A percentile compares a stretch with the other conserved stretches of the same genome.
Conservation (phyloP, 2,329 filamentous ascomycete species). For the Penicillium sp. region DNA sequence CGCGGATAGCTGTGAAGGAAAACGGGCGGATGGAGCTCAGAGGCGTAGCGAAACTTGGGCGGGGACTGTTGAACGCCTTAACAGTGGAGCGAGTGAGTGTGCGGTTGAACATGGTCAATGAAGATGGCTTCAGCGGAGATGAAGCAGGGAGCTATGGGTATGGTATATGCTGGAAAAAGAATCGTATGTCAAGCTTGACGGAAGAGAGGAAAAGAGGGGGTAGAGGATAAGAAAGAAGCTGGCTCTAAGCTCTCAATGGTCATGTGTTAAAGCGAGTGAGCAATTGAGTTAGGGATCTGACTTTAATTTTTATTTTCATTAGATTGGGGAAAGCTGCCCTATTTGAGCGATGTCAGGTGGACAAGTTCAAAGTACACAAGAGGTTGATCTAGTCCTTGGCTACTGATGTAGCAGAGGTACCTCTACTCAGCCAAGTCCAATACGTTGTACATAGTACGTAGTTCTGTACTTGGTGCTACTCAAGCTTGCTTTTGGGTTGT, state of each 20-base stretch:
- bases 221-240: neutral
- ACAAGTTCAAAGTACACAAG: neutral
- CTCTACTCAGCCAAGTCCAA: neutral
- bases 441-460: neutral
- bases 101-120: constrained; percentile 28
- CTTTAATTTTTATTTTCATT: too few species aligned
- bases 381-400: neutral
- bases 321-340: too few species aligned
- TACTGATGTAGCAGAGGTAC: neutral
- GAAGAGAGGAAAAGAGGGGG: neutral
- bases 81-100: constrained; percentile 24
- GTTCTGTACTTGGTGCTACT: neutral
- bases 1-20: constrained; percentile 27
- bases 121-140: neutral
- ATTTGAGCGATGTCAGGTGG: too few species aligned
- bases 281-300: too few species aligned
- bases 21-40: constrained; percentile 21
- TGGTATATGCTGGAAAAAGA: neutral
- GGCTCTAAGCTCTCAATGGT: neutral
- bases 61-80: constrained; percentile 20
- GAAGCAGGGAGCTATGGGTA: neutral
- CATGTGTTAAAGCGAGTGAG: too few species aligned
- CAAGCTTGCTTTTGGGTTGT: neutral
- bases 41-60: constrained; percentile 15
- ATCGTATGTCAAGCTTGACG: neutral